Evolutionary conservation across 2,329 filamentous ascomycete species (phyloP).

Genomic region (Penicillium sp.): DNA sequence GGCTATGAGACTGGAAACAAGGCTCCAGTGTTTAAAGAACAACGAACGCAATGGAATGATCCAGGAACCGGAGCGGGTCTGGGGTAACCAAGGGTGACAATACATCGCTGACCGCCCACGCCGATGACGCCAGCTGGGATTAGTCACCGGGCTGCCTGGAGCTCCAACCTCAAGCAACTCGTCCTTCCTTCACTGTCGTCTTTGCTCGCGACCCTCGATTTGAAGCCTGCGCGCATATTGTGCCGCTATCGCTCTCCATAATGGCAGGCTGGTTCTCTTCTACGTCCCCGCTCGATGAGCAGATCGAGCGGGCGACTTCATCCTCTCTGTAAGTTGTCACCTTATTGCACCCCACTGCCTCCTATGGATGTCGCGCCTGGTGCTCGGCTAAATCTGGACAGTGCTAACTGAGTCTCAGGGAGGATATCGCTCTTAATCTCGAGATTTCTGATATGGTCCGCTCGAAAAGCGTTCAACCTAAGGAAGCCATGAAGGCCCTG

Average conservation of each 20-base stretch:
- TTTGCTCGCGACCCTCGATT: slow-evolving; percentile 1
- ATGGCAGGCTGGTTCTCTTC: slow-evolving; percentile 98
- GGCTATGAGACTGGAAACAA: slow-evolving; percentile 2
- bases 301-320: slow-evolving; percentile 90
- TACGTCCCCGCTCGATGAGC: slow-evolving; percentile 88
- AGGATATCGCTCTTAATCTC: slow-evolving; percentile 94
- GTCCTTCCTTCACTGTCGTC: slow-evolving; percentile 9
- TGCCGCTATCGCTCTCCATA: slow-evolving; percentile 40
- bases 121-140: slow-evolving; percentile 34
- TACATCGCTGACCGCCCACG: slow-evolving; percentile 30
- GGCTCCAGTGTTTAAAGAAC: slow-evolving; percentile 4
- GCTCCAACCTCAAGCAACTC: slow-evolving; percentile 9
- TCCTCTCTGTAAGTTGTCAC: slow-evolving; percentile 71
- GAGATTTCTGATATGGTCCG: slow-evolving; percentile 97
- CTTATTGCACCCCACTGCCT: slow-evolving; percentile 7
- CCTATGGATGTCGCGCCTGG: not conserved
- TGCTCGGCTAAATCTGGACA: no score
- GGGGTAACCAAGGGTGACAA: slow-evolving; percentile 21
- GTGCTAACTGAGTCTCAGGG: slow-evolving; percentile 50
- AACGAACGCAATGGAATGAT: not conserved
- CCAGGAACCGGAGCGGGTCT: slow-evolving; percentile 22
- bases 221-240: not conserved
- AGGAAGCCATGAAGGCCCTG: slow-evolving; percentile 94
- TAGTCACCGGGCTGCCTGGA: slow-evolving; percentile 23
- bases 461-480: slow-evolving; percentile 94